These are phyloP conservation scores for Sphaerosporella brunnea DNA, from an alignment of 495 filamentous ascomycete species.

Conservation along the genomic window DNA sequence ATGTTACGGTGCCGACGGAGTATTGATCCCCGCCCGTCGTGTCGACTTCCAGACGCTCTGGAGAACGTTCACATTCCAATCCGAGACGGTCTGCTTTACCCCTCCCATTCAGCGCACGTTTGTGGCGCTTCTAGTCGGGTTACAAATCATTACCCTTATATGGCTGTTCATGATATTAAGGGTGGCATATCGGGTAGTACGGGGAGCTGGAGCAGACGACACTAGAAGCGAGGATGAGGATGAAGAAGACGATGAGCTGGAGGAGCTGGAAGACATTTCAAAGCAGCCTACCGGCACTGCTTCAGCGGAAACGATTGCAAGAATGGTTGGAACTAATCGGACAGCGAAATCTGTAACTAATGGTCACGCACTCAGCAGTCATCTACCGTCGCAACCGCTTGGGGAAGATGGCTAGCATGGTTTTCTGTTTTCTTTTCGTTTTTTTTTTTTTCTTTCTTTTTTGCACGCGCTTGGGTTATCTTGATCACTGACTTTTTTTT, in stretches of 20 bases:
- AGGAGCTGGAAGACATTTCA: slow-evolving; percentile 20
- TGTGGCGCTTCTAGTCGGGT: slow-evolving; percentile 50
- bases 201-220: slow-evolving; percentile 66
- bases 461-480: slow-evolving; percentile 1
- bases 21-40: slow-evolving; percentile 33
- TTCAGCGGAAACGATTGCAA: not conserved
- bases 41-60: slow-evolving; percentile 26
- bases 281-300: not conserved
- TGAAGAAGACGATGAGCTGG: slow-evolving; percentile 41
- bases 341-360: not conserved
- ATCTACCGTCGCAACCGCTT: not conserved
- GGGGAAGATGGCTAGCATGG: not conserved
- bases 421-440: not conserved
- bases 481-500: not conserved
- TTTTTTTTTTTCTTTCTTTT: too few relatives aligned
- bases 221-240: slow-evolving; percentile 73
- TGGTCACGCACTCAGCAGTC: not conserved
- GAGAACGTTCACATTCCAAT: not conserved
- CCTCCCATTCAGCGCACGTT: slow-evolving; percentile 53
- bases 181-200: slow-evolving; percentile 58
- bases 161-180: slow-evolving; percentile 82
- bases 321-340: not conserved
- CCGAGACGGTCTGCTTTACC: slow-evolving; percentile 53
- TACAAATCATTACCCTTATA: slow-evolving; percentile 65
- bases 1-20: slow-evolving; percentile 38